Evolutionary conservation across 345 rosid genomes (phyloP), one percentile per base, ranked within the genome.

Genomic region (Citrus maxima): DNA sequence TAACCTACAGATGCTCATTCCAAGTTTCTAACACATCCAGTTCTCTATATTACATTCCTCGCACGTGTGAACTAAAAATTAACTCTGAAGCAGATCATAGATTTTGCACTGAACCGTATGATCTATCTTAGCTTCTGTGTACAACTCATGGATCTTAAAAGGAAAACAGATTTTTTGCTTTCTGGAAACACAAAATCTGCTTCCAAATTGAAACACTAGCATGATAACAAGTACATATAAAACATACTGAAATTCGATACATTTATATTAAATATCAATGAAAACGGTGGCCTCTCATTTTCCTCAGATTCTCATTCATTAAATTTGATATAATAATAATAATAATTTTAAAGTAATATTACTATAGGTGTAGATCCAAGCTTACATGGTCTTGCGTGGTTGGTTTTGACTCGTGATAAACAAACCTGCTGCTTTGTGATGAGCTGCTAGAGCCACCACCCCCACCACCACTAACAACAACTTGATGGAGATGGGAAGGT

Each of bases 351-450:
- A 34, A 54, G 21, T 54, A 30, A 32, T 54, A 49, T 40, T 59
- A 82, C 87, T 89, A 95, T 85, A 95, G 95, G 85, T 88, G 97
- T 83, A 95, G 98, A 91, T 95, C 99, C 86, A 95, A 92, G 87
- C 99, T 95, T 89, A 95, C 96, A 79, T 89, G 93, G 76, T 92
- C 95, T 83, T 92, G 89, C 72, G 86, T 84, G 75, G 83, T 89
- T 0, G 88, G 56, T 81, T 92, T 90, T 10, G 85, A 72, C 40
- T 86, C 92, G 62, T 46, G 51, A 46, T 84, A 90, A 19, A 81
- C 92, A 30, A 68, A 89, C 79, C 84, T 81, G 67, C 83, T 80
- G 64, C 83, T 80, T 54, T 81, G 89, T 2, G 89, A 81, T 1
- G 90, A 81, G 77, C 79, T 1, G 51, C 51, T 13, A 46, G 51